Evolutionary conservation across 2,329 filamentous ascomycete species (phyloP).

Genomic region (Colletotrichum scovillei): DNA sequence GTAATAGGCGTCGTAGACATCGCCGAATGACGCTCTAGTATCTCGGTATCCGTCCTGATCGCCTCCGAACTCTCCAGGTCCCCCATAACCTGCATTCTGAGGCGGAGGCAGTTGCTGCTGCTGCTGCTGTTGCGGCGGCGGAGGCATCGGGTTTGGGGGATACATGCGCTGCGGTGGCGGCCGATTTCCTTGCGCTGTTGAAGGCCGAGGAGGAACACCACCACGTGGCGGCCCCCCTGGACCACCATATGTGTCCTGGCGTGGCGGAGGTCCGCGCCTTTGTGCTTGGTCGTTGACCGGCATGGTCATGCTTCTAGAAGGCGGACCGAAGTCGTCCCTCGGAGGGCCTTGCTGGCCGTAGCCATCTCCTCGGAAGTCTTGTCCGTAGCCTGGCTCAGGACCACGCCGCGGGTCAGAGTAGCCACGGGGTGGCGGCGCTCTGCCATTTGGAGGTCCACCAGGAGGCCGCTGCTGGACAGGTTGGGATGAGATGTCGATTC

Average conservation of each 20-base stretch:
- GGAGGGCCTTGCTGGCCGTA: slow-evolving; percentile 47
- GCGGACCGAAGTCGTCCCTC: slow-evolving; percentile 60
- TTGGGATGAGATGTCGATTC: slow-evolving; percentile 51
- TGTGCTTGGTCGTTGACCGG: slow-evolving; percentile 59
- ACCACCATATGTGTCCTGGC: slow-evolving; percentile 49
- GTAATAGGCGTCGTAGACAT: slow-evolving; percentile 42
- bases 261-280: slow-evolving; percentile 49
- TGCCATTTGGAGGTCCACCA: slow-evolving; percentile 34
- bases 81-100: slow-evolving; percentile 38
- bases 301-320: slow-evolving; percentile 72
- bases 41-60: slow-evolving; percentile 46
- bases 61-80: slow-evolving; percentile 43
- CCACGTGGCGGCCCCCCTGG: slow-evolving; percentile 52
- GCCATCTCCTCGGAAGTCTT: slow-evolving; percentile 51
- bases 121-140: slow-evolving; percentile 36
- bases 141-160: slow-evolving; percentile 54
- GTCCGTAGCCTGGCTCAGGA: slow-evolving; percentile 46
- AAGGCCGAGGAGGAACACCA: slow-evolving; percentile 62
- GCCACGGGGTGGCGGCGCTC: slow-evolving; percentile 46
- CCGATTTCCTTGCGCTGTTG: slow-evolving; percentile 64
- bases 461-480: slow-evolving; percentile 26
- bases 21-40: slow-evolving; percentile 39
- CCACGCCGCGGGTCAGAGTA: slow-evolving; percentile 41
- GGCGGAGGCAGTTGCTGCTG: slow-evolving; percentile 41
- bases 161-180: slow-evolving; percentile 66